These are phyloP conservation scores for Globisporangium rhizosaccharum DNA, from an alignment of 352 stramenopile genomes.

Conservation along the genomic window DNA sequence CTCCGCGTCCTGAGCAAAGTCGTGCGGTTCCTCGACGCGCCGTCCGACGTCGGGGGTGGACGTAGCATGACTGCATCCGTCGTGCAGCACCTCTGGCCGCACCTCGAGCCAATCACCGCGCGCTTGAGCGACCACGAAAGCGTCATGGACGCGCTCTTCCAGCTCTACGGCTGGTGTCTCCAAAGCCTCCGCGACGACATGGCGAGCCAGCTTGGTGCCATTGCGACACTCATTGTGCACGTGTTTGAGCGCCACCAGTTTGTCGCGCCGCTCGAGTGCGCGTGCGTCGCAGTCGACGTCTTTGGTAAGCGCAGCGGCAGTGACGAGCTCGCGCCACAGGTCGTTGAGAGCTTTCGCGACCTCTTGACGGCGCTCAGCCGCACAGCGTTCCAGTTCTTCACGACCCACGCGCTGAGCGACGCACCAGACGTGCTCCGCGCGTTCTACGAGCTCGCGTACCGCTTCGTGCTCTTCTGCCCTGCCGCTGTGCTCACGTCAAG, in stretches of 20 bases:
- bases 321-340: conserved; percentile 10
- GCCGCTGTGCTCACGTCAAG: conserved; percentile 44
- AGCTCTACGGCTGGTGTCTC: conserved; percentile 69
- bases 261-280: conserved; percentile 62
- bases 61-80: conserved; percentile 38
- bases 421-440: conserved; percentile 54
- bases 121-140: conserved; percentile 34
- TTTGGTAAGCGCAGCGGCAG: conserved; percentile 36
- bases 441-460: conserved; percentile 66
- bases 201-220: conserved; percentile 34
- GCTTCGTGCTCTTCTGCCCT: conserved; percentile 67
- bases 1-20: conserved; percentile 64
- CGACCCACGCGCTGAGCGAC: conserved; percentile 45
- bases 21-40: conserved; percentile 62
- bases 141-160: conserved; percentile 53
- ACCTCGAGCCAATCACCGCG: conserved; percentile 38
- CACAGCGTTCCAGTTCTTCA: conserved; percentile 64
- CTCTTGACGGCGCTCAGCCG: conserved; percentile 56
- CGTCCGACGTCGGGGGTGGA: conserved; percentile 40
- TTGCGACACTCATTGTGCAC: conserved; percentile 49
- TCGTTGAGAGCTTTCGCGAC: conserved; percentile 46
- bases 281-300: conserved; percentile 56
- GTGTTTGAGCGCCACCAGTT: conserved; percentile 53
- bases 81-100: conserved; percentile 50
- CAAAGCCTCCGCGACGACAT: conserved; percentile 60